These are phyloP conservation scores for Aspergillus sp. DNA, from an alignment of 2,329 filamentous ascomycete genomes.

Conservation along the genomic window DNA sequence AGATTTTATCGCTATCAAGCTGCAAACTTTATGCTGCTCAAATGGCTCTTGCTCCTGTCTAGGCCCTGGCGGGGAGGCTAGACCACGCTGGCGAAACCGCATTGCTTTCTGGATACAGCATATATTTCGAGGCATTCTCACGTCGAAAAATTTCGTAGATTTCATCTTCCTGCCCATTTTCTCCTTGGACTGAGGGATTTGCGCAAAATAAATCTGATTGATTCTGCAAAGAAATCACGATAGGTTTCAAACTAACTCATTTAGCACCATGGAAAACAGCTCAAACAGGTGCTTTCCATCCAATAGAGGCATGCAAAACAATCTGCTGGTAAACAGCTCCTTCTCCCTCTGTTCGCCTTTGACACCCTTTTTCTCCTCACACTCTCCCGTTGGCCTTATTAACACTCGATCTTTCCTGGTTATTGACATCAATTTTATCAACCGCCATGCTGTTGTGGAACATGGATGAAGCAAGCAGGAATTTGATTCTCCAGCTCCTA, in stretches of 20 bases:
- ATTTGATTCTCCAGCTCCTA: constrained; percentile 3
- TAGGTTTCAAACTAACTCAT: neutral
- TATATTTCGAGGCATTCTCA: neutral
- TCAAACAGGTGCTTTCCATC: neutral
- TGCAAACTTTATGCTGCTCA: constrained; percentile 7
- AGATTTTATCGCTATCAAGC: constrained; percentile 7
- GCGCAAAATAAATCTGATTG: neutral
- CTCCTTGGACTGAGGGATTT: neutral
- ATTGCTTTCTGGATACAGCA: neutral
- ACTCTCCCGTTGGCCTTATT: neutral
- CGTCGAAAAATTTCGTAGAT: neutral
- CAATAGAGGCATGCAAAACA: too few species aligned
- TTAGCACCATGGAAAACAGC: neutral
- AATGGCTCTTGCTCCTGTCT: neutral
- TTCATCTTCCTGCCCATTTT: neutral
- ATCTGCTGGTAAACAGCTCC: too few species aligned
- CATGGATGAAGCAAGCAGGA: constrained; percentile 4
- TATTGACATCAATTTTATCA: neutral
- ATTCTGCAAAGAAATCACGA: neutral
- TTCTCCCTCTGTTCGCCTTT: too few species aligned
- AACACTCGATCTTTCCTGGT: neutral
- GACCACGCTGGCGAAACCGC: neutral
- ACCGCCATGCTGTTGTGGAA: neutral
- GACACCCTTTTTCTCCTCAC: neutral
- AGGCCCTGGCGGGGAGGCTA: neutral